Percentiles rank a stretch among this genome's conserved stretches.
Conservation (phyloP, 108 stramenopile species). For the Fragilariopsis cylindrus region DNA sequence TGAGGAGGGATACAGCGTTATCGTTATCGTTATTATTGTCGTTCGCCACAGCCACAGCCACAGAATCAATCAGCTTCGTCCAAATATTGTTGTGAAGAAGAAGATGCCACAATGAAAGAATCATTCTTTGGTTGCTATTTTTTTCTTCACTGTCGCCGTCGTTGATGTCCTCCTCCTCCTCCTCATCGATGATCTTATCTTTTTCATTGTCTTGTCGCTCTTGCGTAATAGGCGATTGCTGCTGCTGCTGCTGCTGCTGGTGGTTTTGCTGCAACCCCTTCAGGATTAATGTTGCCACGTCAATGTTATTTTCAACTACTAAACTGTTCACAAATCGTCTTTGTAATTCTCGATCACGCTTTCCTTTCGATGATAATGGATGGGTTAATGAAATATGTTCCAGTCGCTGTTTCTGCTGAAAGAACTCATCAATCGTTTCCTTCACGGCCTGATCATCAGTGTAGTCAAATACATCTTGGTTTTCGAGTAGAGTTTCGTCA, state of each 20-base stretch:
- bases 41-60: background rate
- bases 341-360: conserved; percentile 21
- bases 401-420: conserved; percentile 30
- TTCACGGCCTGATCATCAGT: conserved; percentile 59
- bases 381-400: conserved; percentile 59
- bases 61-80: background rate
- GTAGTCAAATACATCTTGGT: conserved; percentile 71
- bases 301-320: background rate
- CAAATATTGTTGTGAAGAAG: conserved; percentile 14
- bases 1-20: background rate
- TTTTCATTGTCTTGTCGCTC: background rate
- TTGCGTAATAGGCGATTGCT: background rate
- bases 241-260: background rate
- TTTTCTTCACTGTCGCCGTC: background rate
- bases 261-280: background rate
- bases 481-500: conserved; percentile 83
- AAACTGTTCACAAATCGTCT: conserved; percentile 23
- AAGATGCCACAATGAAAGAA: conserved; percentile 7
- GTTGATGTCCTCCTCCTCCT: background rate
- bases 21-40: background rate
- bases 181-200: background rate
- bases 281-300: conserved; percentile 6
- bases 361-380: conserved; percentile 50
- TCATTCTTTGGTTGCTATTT: background rate
- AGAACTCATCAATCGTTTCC: conserved; percentile 68